Evolutionary conservation across 75 land plant genomes (phyloP), one percentile per base, ranked within the genome.

Genomic region (Pinus tabuliformis): DNA sequence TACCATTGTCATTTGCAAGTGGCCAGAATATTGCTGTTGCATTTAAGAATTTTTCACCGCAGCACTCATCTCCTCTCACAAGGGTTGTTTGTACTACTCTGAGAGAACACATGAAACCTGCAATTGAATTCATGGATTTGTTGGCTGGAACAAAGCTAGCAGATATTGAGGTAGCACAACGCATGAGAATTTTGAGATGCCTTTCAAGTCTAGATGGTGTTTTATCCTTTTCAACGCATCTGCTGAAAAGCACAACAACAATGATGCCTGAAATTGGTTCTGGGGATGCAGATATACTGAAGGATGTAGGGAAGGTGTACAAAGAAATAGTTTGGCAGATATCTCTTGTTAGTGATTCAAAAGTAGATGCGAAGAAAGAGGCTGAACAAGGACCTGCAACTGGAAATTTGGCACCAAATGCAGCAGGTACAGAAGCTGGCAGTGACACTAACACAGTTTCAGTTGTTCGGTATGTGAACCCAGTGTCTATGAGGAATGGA

Each of bases 261-360:
- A 86, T 97, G 84, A 75, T 89, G 63, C 80, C 95, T 61, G 96
- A 97, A 75, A 83, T 97, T 78, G 87, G 93, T 22, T 60, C 78
- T 52, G 88, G 82, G 57, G 87, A 85, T 78, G 83, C 87, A 61
- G 99, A 97, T 78, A 80, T 91, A 16, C 83, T 95, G 73, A 85
- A 89, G 59, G 92, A 91, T 64, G 68, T 97, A 15, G 99, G 96
- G 28, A 81, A 61, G 52, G 81, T 85, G 5, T 87, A 95, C 66
- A 81, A 81, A 68, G 96, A 93, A 84, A 80, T 97, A 26, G 77
- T 89, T 7, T 97, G 98, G 98, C 98, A 97, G 70, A 75, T 95
- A 33, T 89, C 93, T 66, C 71, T 89, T 52, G 77, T 68, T 62
- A 82, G 78, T 81, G 90, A 92, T 84, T 81, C 81, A 3, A 91